phyloP scores from a whole-genome alignment of 192 early-diverging fungal species.

The Rhizoclosmatium sp. region DNA sequence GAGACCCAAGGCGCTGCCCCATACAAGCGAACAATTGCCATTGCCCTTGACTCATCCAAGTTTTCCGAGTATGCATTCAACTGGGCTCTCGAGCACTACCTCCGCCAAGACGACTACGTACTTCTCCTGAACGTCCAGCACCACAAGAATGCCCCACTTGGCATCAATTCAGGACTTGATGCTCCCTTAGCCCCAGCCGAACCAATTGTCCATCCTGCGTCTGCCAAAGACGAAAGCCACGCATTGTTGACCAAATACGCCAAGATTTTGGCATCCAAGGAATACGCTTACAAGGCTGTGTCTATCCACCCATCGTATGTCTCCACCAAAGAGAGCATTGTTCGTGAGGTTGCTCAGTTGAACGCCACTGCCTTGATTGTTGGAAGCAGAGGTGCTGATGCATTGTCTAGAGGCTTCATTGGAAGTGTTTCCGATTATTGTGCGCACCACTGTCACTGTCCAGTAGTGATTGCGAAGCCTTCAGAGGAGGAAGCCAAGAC shows the following conservation, averaged over 20 bases:
- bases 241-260: neutral
- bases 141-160: neutral
- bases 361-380: conserved; percentile 59
- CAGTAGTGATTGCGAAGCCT: conserved; percentile 32
- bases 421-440: conserved; percentile 24
- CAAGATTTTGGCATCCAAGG: neutral
- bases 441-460: conserved; percentile 25
- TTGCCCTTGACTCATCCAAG: conserved; percentile 44
- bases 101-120: conserved; percentile 41
- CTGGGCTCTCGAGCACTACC: conserved; percentile 38
- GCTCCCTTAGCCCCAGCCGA: neutral
- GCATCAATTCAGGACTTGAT: neutral
- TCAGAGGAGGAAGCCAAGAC: no score
- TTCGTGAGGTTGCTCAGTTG: conserved; percentile 60
- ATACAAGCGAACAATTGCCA: conserved; percentile 32
- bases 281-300: neutral
- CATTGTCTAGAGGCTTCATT: conserved; percentile 44
- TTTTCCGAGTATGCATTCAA: conserved; percentile 31
- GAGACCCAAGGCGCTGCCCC: neutral
- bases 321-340: conserved; percentile 42
- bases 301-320: neutral
- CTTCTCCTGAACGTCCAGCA: conserved; percentile 34
- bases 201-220: no score
- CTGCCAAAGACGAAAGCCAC: neutral
- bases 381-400: conserved; percentile 59